Percentiles rank a stretch among this genome's conserved stretches.
Conservation (phyloP, 192 early-diverging fungal species). For the Gryganskiella cystojenkinii region DNA sequence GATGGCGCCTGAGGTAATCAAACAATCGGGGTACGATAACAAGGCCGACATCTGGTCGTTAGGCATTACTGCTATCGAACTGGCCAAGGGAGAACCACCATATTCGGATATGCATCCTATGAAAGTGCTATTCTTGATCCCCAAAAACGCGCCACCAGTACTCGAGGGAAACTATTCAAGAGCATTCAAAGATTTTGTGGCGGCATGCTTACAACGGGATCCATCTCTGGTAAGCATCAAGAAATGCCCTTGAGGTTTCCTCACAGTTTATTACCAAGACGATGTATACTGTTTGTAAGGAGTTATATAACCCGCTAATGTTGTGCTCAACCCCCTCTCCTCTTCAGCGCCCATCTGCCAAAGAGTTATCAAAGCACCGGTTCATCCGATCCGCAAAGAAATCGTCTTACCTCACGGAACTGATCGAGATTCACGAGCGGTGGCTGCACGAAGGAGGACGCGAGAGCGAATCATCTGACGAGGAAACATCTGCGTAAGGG, state of each 20-base stretch:
- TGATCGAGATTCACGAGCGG: conserved; percentile 85
- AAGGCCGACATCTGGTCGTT: conserved; percentile 99
- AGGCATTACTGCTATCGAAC: conserved; percentile 97
- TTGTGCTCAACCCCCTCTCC: no score
- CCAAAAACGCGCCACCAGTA: conserved; percentile 87
- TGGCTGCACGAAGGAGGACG: conserved; percentile 72
- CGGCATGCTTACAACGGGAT: conserved; percentile 88
- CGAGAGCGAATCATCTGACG: conserved; percentile 61
- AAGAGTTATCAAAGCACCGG: conserved; percentile 87
- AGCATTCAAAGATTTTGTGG: conserved; percentile 91
- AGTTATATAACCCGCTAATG: no score
- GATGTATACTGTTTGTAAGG: no score
- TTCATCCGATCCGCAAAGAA: conserved; percentile 90
- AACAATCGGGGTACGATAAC: conserved; percentile 92
- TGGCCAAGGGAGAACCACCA: conserved; percentile 94
- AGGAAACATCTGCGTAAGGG: conserved; percentile 51
- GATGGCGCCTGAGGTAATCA: conserved; percentile 97
- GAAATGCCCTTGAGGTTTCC: no score
- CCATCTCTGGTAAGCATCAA: conserved; percentile 74
- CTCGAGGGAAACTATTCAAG: conserved; percentile 83
- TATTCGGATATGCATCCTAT: conserved; percentile 94
- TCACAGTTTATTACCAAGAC: no score
- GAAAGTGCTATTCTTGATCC: conserved; percentile 95
- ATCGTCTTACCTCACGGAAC: conserved; percentile 83
- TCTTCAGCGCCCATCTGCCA: conserved; percentile 92